These are phyloP conservation scores for Carnegiea gigantea DNA, from an alignment of 179 eudicot genomes.

Conservation along the genomic window DNA sequence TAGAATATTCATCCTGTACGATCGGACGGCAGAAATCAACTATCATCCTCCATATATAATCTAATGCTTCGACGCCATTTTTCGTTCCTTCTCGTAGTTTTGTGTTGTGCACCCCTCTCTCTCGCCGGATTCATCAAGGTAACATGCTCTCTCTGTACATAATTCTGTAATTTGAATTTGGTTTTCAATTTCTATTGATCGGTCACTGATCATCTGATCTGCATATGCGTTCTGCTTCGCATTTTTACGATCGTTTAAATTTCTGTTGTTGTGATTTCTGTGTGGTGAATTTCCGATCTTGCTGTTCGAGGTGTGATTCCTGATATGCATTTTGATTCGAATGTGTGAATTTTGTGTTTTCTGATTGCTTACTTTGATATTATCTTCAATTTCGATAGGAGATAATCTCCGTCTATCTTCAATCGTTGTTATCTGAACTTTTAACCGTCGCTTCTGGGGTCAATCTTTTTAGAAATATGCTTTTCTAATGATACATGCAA, in stretches of 20 bases:
- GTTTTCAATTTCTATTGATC: not conserved
- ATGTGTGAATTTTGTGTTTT: not conserved
- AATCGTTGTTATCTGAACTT: not conserved
- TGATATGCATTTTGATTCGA: not conserved
- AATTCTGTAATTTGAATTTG: not conserved
- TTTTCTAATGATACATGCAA: not conserved
- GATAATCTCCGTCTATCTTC: not conserved
- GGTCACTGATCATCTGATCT: not conserved
- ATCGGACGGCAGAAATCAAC: not conserved
- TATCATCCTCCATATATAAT: not conserved
- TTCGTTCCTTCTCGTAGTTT: not conserved
- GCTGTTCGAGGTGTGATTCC: not conserved
- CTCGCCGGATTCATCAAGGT: not conserved
- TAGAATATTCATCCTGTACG: not conserved
- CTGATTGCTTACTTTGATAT: not conserved
- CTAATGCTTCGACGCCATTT: not conserved
- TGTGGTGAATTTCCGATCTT: not conserved
- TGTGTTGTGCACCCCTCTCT: not conserved
- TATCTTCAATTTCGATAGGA: not conserved
- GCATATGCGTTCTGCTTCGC: not conserved
- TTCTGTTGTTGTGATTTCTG: not conserved
- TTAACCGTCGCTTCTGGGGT: not conserved
- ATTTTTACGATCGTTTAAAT: not conserved
- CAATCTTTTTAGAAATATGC: not conserved
- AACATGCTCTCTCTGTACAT: not conserved